phyloP scores from a whole-genome alignment of 2,329 filamentous ascomycete species.

The Ophiostoma piceae region DNA sequence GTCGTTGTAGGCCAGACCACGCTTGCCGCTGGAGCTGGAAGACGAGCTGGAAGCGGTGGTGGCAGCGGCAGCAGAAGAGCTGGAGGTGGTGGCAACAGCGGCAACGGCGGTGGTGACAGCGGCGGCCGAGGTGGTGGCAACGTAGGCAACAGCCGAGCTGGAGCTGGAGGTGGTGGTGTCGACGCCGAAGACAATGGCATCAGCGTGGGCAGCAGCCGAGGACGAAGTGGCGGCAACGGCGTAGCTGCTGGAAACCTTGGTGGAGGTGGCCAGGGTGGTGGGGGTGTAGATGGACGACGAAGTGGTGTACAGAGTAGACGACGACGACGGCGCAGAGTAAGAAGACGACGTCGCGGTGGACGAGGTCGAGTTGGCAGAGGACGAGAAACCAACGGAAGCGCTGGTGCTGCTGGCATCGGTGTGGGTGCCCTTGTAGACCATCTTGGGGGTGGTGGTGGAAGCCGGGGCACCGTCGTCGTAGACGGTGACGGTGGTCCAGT shows the following conservation, averaged over 20 bases:
- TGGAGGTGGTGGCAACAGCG: conserved; percentile 25
- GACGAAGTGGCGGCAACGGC: conserved; percentile 21
- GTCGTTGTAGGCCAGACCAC: conserved; percentile 65
- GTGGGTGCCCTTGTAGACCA: conserved; percentile 27
- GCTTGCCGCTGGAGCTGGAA: conserved; percentile 42
- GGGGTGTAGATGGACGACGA: conserved; percentile 19
- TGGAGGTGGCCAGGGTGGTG: conserved; percentile 22
- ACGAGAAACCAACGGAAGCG: conserved; percentile 21
- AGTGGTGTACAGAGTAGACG: not conserved
- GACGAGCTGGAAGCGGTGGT: conserved; percentile 12
- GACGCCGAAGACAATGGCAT: not conserved
- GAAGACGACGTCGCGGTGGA: conserved; percentile 19
- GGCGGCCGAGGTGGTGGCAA: conserved; percentile 12
- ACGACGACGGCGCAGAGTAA: conserved; percentile 15
- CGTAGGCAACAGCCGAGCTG: not conserved
- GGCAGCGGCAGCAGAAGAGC: conserved; percentile 26
- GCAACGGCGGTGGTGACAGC: conserved; percentile 23
- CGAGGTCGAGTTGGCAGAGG: conserved; percentile 19
- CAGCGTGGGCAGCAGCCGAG: not conserved
- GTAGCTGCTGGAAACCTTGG: conserved; percentile 17
- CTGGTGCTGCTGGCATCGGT: conserved; percentile 20
- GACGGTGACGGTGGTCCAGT: conserved; percentile 43
- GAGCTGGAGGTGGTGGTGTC: conserved; percentile 1
- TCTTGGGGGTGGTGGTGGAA: conserved; percentile 22
- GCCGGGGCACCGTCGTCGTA: conserved; percentile 30